Evolutionary conservation across 176 grass and related monocot species (phyloP).

Genomic region (Phragmites australis): DNA sequence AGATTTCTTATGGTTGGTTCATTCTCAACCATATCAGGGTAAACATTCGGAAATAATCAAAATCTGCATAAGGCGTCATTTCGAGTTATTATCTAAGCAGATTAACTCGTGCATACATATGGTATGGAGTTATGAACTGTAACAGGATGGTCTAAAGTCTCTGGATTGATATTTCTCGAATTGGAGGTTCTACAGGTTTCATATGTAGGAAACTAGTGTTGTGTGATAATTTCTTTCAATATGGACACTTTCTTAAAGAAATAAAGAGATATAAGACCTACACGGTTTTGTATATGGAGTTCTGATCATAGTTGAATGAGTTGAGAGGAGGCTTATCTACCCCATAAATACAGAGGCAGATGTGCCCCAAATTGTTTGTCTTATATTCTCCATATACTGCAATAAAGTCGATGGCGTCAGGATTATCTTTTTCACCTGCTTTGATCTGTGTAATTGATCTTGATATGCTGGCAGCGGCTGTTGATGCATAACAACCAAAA

Average conservation of each 20-base stretch:
- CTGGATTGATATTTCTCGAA: not conserved
- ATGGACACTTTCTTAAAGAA: not conserved
- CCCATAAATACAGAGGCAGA: not conserved
- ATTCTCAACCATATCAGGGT: not conserved
- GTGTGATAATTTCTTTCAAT: not conserved
- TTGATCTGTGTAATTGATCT: not conserved
- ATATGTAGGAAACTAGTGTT: not conserved
- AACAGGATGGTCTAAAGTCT: not conserved
- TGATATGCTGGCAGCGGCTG: not conserved
- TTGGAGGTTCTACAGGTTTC: not conserved
- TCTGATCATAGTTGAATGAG: not conserved
- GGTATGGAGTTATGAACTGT: not conserved
- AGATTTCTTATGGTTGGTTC: not conserved
- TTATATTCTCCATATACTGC: not conserved
- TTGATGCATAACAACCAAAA: not conserved
- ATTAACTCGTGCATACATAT: not conserved
- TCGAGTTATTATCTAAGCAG: not conserved
- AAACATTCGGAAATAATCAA: conserved; percentile 9
- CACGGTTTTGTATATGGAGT: not conserved
- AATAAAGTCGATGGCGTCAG: not conserved
- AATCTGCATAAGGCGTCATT: not conserved
- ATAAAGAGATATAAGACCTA: not conserved
- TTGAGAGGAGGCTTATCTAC: not conserved
- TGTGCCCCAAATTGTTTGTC: not conserved
- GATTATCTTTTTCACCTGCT: not conserved